These are phyloP conservation scores for Trichoderma cornu-damae DNA, from an alignment of 2,329 filamentous ascomycete genomes.

Conservation along the genomic window DNA sequence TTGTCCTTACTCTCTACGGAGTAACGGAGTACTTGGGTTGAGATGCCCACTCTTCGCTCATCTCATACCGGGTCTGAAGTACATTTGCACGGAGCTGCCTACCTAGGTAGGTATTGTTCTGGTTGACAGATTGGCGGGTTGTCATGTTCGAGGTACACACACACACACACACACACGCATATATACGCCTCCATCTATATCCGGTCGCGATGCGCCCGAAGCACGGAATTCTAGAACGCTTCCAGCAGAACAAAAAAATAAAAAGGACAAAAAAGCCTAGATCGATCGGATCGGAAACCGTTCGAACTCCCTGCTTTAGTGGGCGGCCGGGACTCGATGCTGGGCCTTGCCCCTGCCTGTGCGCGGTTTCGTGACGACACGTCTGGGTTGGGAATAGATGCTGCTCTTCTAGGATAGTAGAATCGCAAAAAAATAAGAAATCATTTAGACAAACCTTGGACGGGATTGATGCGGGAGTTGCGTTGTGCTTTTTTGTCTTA, in stretches of 20 bases:
- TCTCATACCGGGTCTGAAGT: too few relatives aligned
- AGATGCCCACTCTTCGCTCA: too few relatives aligned
- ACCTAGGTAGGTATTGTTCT: too few relatives aligned
- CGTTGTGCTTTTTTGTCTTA: slow-evolving; percentile 16
- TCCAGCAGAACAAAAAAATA: background rate
- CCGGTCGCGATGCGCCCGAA: too few relatives aligned
- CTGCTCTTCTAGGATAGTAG: slow-evolving; percentile 19
- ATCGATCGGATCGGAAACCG: slow-evolving; percentile 11
- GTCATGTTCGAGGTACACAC: too few relatives aligned
- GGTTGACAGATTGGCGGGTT: too few relatives aligned
- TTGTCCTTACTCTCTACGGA: background rate
- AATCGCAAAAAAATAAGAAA: slow-evolving; percentile 9
- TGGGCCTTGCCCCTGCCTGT: background rate
- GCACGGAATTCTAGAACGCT: too few relatives aligned
- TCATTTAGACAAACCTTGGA: slow-evolving; percentile 8
- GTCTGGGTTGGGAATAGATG: slow-evolving; percentile 16
- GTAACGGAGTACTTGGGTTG: too few relatives aligned
- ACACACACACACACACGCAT: too few relatives aligned
- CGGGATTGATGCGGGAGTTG: slow-evolving; percentile 17
- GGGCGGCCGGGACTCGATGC: background rate
- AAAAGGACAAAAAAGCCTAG: background rate
- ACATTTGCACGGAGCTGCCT: too few relatives aligned
- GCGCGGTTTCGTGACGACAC: background rate
- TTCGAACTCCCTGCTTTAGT: slow-evolving; percentile 5
- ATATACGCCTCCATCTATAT: too few relatives aligned